These are phyloP conservation scores for Picea mariana DNA, from an alignment of 83 land plant genomes.

Conservation along the genomic window DNA sequence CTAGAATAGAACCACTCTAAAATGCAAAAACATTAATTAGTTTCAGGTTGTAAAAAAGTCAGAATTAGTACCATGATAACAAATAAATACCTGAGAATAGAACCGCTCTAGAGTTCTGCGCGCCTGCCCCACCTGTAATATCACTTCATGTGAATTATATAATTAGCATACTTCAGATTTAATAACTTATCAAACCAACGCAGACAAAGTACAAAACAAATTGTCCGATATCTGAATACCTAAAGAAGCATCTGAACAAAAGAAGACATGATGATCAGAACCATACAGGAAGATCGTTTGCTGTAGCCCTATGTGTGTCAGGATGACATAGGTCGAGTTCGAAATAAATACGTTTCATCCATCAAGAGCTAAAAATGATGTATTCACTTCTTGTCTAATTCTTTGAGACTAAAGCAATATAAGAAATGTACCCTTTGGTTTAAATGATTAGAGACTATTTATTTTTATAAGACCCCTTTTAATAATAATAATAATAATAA, in stretches of 20 bases:
- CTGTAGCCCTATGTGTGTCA: background rate
- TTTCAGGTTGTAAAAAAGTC: no score
- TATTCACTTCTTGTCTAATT: no score
- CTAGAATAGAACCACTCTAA: background rate
- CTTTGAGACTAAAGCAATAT: no score
- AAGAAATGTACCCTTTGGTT: no score
- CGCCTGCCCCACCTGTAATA: slow-evolving; percentile 10
- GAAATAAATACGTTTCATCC: background rate
- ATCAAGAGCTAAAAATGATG: background rate
- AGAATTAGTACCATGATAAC: background rate
- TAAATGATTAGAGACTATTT: no score
- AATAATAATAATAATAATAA: no score
- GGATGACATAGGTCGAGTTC: background rate
- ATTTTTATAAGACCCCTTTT: no score
- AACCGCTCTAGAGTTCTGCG: slow-evolving; percentile 9
- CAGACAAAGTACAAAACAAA: background rate
- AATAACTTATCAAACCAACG: background rate
- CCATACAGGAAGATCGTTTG: background rate
- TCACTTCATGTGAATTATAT: background rate
- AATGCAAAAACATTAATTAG: background rate
- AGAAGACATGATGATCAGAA: background rate
- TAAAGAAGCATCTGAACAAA: background rate
- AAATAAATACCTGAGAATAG: background rate
- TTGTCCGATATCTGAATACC: background rate
- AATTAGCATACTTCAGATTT: background rate